A percentile compares a stretch with the other conserved stretches of the same genome.
These are phyloP conservation scores for Inga laurina DNA, from an alignment of 306 rosid genomes.

Conservation along the genomic window DNA sequence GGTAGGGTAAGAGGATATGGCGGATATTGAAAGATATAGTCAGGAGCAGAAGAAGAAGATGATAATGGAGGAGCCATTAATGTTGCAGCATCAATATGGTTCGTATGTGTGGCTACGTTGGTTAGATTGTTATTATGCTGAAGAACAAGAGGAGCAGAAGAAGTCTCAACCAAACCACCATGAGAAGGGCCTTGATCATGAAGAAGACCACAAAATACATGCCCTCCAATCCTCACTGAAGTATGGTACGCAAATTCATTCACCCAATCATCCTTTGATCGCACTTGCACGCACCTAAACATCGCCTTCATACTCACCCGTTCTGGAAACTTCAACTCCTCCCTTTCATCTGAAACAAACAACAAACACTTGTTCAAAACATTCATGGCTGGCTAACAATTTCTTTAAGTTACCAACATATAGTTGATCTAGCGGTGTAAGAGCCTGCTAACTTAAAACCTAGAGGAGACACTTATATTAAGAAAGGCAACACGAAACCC, in stretches of 20 bases:
- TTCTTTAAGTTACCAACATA: background rate
- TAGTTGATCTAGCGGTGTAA: no score
- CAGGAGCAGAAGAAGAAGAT: conserved; percentile 21
- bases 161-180: background rate
- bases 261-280: conserved; percentile 43
- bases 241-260: conserved; percentile 65
- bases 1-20: conserved; percentile 38
- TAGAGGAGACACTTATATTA: no score
- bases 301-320: conserved; percentile 45
- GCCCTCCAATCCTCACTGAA: conserved; percentile 64
- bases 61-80: conserved; percentile 21
- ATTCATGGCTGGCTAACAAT: background rate
- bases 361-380: background rate
- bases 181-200: conserved; percentile 64
- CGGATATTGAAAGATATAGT: conserved; percentile 24
- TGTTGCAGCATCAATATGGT: conserved; percentile 7
- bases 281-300: conserved; percentile 55
- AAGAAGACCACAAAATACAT: conserved; percentile 60
- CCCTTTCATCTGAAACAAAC: conserved; percentile 39
- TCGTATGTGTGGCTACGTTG: conserved; percentile 17
- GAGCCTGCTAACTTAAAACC: no score
- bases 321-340: conserved; percentile 46
- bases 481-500: no score
- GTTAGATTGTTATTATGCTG: conserved; percentile 36
- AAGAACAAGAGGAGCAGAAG: conserved; percentile 22